Evolutionary conservation across 1,139 yeast species (phyloP), one percentile per base, ranked within the genome.

Genomic region (Geotrichum siamense): DNA sequence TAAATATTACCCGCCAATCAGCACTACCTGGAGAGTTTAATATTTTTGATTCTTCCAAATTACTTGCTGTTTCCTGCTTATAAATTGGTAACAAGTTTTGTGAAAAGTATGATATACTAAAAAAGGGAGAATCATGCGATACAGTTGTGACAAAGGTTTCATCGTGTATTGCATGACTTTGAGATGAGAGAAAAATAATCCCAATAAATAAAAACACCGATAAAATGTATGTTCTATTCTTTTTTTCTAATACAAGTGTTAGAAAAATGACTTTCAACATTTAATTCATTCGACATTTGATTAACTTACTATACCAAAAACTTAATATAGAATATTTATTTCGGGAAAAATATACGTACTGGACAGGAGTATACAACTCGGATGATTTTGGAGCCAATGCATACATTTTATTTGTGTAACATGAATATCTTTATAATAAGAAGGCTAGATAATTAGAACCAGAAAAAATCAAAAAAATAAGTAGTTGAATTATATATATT

Each of bases 1-100:
- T 40, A n/a, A 46, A 30, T 22, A 46, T 43, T 16, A 36, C 29
- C 8, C 47, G 38, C 49, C 49, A 46, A 41, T 46, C 49, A 2
- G 49, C 49, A 2, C 49, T 44, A 8, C 44, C 46, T 5, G 49
- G 49, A 28, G 42, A 27, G 26, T 27, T 17, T 17, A 31, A 30
- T 9, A 17, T 16, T n/a, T 15, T n/a, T n/a, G 20, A 19, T 13
- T 19, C 38, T 31, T 38, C 31, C 5, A 23, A 10, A n/a, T 16
- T 19, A n/a, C 21, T 27, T 10, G 25, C 16, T 2, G 25, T 12
- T 13, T 25, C 28, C 17, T 34, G 38, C 33, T 27, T 23, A 23
- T 22, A 40, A 15, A 25, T 19, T 5, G 19, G 34, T n/a, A 26
- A 29, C 22, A 26, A 15, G 16, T 21, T 28, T 22, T 33, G 30